Percentiles rank a stretch among this genome's conserved stretches.
phyloP scores from a whole-genome alignment of 2,329 filamentous ascomycete species.

The Ceratocystis harringtonii region DNA sequence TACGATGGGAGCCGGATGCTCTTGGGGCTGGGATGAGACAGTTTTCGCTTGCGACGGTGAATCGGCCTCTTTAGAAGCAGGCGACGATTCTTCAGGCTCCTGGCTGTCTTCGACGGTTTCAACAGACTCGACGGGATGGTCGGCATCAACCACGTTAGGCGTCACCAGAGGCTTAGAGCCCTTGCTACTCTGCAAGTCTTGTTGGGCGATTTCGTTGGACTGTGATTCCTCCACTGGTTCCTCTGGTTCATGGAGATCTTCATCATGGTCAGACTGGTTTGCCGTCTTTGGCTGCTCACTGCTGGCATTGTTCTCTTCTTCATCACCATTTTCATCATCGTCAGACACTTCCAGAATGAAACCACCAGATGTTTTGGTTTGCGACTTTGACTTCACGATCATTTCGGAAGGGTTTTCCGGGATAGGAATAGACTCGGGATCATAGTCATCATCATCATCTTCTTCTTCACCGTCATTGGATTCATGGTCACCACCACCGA shows the following conservation, averaged over 20 bases:
- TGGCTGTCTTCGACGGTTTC: slow-evolving; percentile 6
- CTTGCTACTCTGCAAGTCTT: neutral
- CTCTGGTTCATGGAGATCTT: slow-evolving; percentile 11
- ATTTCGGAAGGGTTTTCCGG: slow-evolving; percentile 26
- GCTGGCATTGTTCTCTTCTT: neutral
- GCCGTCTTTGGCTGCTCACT: neutral
- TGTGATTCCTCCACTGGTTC: neutral
- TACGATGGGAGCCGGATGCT: neutral
- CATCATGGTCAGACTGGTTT: neutral
- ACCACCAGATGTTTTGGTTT: slow-evolving; percentile 45
- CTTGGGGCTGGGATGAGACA: neutral
- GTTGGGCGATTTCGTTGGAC: neutral
- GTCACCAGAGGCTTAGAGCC: neutral
- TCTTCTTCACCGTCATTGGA: slow-evolving; percentile 10
- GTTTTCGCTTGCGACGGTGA: neutral
- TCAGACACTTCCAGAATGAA: slow-evolving; percentile 47
- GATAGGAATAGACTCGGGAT: slow-evolving; percentile 39
- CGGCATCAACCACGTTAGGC: neutral
- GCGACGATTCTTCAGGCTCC: neutral
- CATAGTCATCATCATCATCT: slow-evolving; percentile 44
- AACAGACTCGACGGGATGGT: neutral
- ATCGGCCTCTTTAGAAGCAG: neutral
- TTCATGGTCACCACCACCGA: slow-evolving; percentile 14
- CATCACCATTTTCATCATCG: slow-evolving; percentile 35
- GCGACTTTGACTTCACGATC: slow-evolving; percentile 25